phyloP scores from a whole-genome alignment of 306 rosid genomes.

The Urtica urens region DNA sequence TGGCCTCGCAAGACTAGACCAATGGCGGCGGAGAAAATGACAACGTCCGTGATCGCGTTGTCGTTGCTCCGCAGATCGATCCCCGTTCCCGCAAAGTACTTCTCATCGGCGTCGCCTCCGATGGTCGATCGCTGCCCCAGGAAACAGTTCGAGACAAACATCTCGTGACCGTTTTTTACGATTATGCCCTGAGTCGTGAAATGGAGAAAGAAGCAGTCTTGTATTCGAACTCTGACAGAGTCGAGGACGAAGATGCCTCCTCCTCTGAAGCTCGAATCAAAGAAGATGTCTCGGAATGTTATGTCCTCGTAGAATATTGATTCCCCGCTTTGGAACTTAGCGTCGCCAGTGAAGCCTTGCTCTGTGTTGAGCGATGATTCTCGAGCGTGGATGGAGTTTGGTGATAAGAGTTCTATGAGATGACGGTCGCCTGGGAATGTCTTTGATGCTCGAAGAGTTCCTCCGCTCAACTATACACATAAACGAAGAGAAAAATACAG shows the following conservation, averaged over 20 bases:
- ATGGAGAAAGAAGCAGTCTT: conserved; percentile 56
- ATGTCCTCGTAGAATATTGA: conserved; percentile 52
- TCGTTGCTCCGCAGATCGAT: conserved; percentile 42
- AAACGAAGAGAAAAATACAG: too few species aligned
- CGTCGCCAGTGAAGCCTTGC: neutral
- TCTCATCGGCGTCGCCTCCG: conserved; percentile 41
- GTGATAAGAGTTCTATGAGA: conserved; percentile 43
- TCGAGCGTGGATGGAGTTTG: conserved; percentile 17
- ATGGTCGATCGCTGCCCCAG: conserved; percentile 54
- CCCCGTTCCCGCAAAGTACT: conserved; percentile 32
- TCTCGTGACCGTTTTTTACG: conserved; percentile 51
- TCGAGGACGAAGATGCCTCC: conserved; percentile 43
- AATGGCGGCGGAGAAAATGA: conserved; percentile 40
- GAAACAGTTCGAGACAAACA: conserved; percentile 44
- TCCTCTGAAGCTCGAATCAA: conserved; percentile 48
- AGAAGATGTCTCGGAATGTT: conserved; percentile 51
- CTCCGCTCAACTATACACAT: conserved; percentile 37
- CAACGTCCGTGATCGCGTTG: conserved; percentile 36
- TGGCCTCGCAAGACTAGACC: conserved; percentile 55
- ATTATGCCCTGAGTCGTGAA: conserved; percentile 51
- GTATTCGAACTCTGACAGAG: conserved; percentile 45
- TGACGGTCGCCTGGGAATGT: conserved; percentile 49
- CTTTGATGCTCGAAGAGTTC: conserved; percentile 52
- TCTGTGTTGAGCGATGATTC: neutral
- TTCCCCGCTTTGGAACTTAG: conserved; percentile 15